Evolutionary conservation across 1,284 basidiomycete genomes (phyloP), one percentile per base, ranked within the genome.

Genomic region (Heliocybe sulcata): DNA sequence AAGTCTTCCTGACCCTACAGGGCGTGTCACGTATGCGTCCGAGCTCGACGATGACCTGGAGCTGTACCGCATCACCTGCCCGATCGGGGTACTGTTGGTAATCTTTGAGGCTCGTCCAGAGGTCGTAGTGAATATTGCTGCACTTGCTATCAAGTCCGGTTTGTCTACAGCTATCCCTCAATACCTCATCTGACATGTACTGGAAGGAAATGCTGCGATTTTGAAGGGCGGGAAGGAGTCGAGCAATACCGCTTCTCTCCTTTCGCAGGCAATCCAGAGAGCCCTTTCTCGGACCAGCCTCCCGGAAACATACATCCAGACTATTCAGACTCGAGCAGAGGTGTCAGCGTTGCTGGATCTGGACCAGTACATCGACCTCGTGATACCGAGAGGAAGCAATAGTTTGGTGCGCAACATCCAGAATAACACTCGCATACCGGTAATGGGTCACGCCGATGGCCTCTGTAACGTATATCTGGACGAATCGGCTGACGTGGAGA

Each of bases 381-480:
- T 99, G 55, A 98, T 99, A 69, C 97, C 97, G 0, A 77, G 97
- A 54, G 97, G 97, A 14, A 94, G 94, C 64, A 97, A 96, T 64
- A 84, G 82, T 63, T 83, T 99, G 22, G 97, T 99, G 11, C 79
- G 76, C 58, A 88, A 76, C 66, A 98, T 99, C 56, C 92, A 98
- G 69, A 87, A 92, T 58, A 83, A 79, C 59, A 97, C 96, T 0
- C 80, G 90, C 55, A 98, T 99, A 60, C 89, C 97, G 1, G 97
- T 99, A 48, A 98, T 99, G 94, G 97, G 97, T 1, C 97, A 99
- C 66, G 96, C 97, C 2, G 96, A 99, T 69, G 96, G 96, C 0
- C 73, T 98, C 9, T 99, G 96, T 68, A 81, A 86, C 3, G 85
- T 95, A 1, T 98, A 89, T 69, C 72, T 99, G 2, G 96, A 99